A percentile compares a stretch with the other conserved stretches of the same genome.
phyloP scores from a whole-genome alignment of 2,329 filamentous ascomycete species.

The Fonsecaea pedrosoi region DNA sequence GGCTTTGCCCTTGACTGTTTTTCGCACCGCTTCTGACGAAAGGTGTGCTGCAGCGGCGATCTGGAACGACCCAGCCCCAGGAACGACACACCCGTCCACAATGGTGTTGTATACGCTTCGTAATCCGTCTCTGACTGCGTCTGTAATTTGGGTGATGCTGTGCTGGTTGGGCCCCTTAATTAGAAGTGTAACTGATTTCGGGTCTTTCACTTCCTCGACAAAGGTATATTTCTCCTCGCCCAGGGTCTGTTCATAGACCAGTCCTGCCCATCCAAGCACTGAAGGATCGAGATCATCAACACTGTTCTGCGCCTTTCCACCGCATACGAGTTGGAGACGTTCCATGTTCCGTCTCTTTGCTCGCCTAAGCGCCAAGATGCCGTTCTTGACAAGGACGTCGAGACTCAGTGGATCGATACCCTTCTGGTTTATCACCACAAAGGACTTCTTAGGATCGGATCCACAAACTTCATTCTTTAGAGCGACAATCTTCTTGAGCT shows the following conservation, averaged over 20 bases:
- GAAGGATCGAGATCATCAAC: constrained; percentile 90
- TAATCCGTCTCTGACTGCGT: constrained; percentile 92
- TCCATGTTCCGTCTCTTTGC: constrained; percentile 99
- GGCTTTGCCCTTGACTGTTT: constrained; percentile 95
- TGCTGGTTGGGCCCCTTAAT: constrained; percentile 98
- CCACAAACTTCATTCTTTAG: constrained; percentile 98
- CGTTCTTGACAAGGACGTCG: constrained; percentile 96
- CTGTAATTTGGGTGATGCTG: constrained; percentile 95
- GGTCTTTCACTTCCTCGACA: constrained; percentile 96
- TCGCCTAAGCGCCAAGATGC: constrained; percentile 89
- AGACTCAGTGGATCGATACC: constrained; percentile 96
- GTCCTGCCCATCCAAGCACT: constrained; percentile 90
- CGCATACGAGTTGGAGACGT: constrained; percentile 91
- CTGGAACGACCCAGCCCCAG: constrained; percentile 94
- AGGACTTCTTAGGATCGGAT: constrained; percentile 89
- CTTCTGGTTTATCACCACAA: constrained; percentile 99
- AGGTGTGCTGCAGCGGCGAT: constrained; percentile 88
- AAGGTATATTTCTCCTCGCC: constrained; percentile 99
- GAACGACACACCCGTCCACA: constrained; percentile 94
- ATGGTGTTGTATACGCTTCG: constrained; percentile 99
- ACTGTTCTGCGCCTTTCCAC: constrained; percentile 90
- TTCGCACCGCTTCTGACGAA: constrained; percentile 82
- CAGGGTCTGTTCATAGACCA: constrained; percentile 95
- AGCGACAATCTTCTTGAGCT: constrained; percentile 96
- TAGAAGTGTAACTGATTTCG: constrained; percentile 94